Percentiles rank a stretch among this genome's conserved stretches.
Conservation (phyloP, 768 basidiomycete genomes). For the Leccinum variicolor region DNA sequence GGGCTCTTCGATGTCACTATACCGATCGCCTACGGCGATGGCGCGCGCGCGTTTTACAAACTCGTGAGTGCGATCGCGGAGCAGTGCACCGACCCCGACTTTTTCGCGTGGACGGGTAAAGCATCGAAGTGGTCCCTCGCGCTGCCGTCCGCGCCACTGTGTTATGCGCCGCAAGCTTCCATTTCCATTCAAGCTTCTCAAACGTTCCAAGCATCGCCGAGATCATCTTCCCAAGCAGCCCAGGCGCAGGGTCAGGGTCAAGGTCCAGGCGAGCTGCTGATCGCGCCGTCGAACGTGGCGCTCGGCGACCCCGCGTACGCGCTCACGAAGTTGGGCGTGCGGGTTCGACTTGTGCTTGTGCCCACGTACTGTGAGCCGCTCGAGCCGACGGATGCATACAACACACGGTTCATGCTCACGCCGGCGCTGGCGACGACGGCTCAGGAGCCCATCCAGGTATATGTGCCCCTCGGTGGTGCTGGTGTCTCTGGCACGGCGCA, state of each 20-base stretch:
- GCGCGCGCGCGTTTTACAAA: conserved; percentile 19
- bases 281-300: conserved; percentile 1
- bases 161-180: conserved; percentile 10
- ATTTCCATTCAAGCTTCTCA: too few species aligned
- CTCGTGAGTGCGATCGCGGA: conserved; percentile 17
- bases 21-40: conserved; percentile 24
- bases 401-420: conserved; percentile 17
- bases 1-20: conserved; percentile 22
- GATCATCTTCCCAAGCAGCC: too few species aligned
- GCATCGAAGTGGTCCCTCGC: conserved; percentile 25
- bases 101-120: conserved; percentile 23
- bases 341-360: conserved; percentile 15
- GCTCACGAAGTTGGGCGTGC: conserved; percentile 23
- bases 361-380: conserved; percentile 20
- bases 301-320: conserved; percentile 23
- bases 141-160: conserved; percentile 21
- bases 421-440: conserved; percentile 9
- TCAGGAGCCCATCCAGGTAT: conserved; percentile 22
- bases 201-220: too few species aligned
- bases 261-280: conserved; percentile 4
- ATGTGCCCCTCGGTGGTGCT: conserved; percentile 1
- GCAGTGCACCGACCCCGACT: conserved; percentile 17
- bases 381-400: conserved; percentile 13
- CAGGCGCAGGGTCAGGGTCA: too few species aligned
- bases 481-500: not conserved